Evolutionary conservation across 1,284 basidiomycete species (phyloP), one percentile per base, ranked within the genome.

Genomic region (Ganoderma sp.): DNA sequence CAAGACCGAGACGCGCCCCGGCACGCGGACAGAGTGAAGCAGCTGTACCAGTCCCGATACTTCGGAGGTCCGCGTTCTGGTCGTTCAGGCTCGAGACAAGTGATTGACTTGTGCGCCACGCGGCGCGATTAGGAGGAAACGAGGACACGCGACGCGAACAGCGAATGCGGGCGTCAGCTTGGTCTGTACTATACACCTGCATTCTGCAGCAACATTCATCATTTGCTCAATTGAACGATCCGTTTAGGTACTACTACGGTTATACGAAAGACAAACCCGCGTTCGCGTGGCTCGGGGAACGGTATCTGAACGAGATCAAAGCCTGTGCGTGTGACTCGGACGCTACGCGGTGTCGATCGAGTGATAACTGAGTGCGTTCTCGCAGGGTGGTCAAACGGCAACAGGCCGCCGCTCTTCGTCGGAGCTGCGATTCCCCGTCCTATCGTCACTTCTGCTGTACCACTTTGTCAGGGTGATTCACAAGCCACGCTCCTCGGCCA

Each of bases 261-360:
- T 74, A 75, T 57, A 59, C 61, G n/a, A 39, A 66, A n/a, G 59
- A 65, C 48, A 73, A 71, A 17, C 58, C 37, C 8, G 61, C 74
- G 1, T 74, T 75, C 43, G 70, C 74, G 1, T 75, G 74, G 74
- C 68, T 75, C 5, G 73, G 73, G 12, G 69, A 70, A 42, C 42
- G 69, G 15, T 75, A 73, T 45, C 72, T 75, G 4, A 74, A 75
- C 50, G 71, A 73, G 48, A 74, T 74, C 39, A 73, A 69, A 41
- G 71, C 74, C 28, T 66, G 74, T 75, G 39, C 67, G 73, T 65
- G 7, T 2, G 22, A 19, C 43, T 43, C 8, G 37, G 37, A 39
- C 37, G 37, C 37, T 5, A 5, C 9, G 17, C 52, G 28, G 28
- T 14, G 8, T 22, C 10, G 22, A 17, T 12, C 14, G 14, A 41